A percentile compares a stretch with the other conserved stretches of the same genome.
phyloP scores from a whole-genome alignment of 768 basidiomycete species.

The Boletus insuetus region DNA sequence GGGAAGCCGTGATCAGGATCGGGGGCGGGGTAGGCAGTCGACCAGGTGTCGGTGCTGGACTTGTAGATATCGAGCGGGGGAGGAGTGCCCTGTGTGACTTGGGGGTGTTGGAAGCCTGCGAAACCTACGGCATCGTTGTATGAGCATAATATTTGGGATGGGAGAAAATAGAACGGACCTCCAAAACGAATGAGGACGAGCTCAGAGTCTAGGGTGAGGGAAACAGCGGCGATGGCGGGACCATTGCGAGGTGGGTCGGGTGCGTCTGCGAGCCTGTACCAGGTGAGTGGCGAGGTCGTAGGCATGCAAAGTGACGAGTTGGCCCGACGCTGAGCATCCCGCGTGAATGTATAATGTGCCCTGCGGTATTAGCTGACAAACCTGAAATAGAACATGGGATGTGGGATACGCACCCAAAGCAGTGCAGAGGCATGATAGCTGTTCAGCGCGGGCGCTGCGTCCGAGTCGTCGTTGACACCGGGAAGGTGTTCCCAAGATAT shows the following conservation, averaged over 20 bases:
- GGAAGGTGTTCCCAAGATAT: conserved; percentile 32
- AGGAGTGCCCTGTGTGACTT: conserved; percentile 1
- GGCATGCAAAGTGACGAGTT: conserved; percentile 32
- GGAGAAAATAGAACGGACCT: conserved; percentile 5
- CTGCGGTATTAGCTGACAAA: too few relatives aligned
- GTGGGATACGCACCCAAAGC: conserved; percentile 23
- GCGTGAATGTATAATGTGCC: conserved; percentile 35
- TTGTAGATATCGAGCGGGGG: conserved; percentile 36
- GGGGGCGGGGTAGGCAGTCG: too few relatives aligned
- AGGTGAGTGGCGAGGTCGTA: conserved; percentile 30
- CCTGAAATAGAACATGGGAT: too few relatives aligned
- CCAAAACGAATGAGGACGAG: conserved; percentile 39
- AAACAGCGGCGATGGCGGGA: conserved; percentile 35
- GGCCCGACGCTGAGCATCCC: conserved; percentile 38
- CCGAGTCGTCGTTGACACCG: conserved; percentile 24
- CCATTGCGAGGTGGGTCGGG: conserved; percentile 42
- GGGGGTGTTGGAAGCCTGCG: conserved; percentile 33
- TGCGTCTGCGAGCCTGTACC: conserved; percentile 34
- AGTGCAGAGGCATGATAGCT: conserved; percentile 37
- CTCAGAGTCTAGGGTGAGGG: conserved; percentile 7
- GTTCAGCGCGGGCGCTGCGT: conserved; percentile 30
- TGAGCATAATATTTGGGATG: not conserved
- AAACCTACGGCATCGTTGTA: conserved; percentile 26
- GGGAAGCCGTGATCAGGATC: too few relatives aligned
- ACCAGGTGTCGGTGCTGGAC: too few relatives aligned